These are phyloP conservation scores for Cetradonia linearis DNA, from an alignment of 495 filamentous ascomycete species.

Conservation along the genomic window DNA sequence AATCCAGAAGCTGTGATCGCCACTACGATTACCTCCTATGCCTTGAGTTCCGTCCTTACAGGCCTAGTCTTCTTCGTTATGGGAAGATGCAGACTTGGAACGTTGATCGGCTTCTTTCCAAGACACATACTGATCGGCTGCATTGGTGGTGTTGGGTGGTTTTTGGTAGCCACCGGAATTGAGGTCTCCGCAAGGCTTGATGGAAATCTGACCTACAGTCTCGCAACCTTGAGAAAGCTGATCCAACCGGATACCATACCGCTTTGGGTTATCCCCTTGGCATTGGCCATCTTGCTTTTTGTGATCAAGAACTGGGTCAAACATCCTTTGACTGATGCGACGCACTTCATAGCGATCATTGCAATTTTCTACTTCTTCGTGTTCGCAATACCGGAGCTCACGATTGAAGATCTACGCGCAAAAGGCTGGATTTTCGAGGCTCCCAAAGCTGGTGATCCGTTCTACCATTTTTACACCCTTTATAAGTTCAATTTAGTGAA, in stretches of 20 bases:
- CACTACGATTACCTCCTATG: constrained; percentile 84
- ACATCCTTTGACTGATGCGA: constrained; percentile 71
- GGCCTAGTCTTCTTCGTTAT: constrained; percentile 85
- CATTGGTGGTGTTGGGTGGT: constrained; percentile 97
- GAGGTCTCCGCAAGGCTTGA: constrained; percentile 89
- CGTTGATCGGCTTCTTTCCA: constrained; percentile 91
- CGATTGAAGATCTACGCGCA: constrained; percentile 51
- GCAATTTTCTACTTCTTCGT: constrained; percentile 74
- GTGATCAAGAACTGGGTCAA: constrained; percentile 61
- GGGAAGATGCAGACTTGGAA: constrained; percentile 74
- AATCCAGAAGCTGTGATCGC: constrained; percentile 78
- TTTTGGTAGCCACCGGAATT: constrained; percentile 79
- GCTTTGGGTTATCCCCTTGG: constrained; percentile 75
- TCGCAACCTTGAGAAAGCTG: constrained; percentile 63
- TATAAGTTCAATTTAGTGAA: constrained; percentile 64
- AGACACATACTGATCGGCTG: constrained; percentile 93
- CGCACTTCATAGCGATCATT: constrained; percentile 77
- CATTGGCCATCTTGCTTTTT: constrained; percentile 66
- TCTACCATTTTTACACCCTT: constrained; percentile 93
- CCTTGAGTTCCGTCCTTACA: constrained; percentile 82
- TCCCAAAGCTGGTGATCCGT: constrained; percentile 73
- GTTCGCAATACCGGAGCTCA: constrained; percentile 50
- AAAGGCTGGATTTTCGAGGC: constrained; percentile 85
- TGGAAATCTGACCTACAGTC: constrained; percentile 69
- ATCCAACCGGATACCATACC: constrained; percentile 58